A percentile compares a stretch with the other conserved stretches of the same genome.
These are phyloP conservation scores for Monosporascus sp. DNA, from an alignment of 2,329 filamentous ascomycete species.

Conservation along the genomic window DNA sequence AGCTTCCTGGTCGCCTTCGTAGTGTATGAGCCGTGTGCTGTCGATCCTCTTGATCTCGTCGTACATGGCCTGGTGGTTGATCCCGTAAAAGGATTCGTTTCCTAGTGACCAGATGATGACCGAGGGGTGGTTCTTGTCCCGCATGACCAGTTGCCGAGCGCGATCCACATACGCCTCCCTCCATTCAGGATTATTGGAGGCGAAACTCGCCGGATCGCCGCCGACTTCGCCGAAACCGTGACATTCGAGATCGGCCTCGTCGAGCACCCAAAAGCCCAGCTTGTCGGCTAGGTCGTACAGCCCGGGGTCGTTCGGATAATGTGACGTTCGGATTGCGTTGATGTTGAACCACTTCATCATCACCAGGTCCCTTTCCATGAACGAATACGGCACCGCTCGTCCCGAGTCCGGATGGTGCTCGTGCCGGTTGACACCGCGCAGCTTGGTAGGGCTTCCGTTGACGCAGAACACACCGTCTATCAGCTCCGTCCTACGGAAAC, in stretches of 20 bases:
- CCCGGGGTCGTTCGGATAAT: conserved; percentile 57
- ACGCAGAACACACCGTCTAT: conserved; percentile 57
- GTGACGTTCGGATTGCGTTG: conserved; percentile 63
- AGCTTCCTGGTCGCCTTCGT: conserved; percentile 56
- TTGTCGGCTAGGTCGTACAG: conserved; percentile 59
- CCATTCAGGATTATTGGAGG: conserved; percentile 58
- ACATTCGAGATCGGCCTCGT: conserved; percentile 50
- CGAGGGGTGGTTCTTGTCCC: conserved; percentile 55
- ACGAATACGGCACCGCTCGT: conserved; percentile 54
- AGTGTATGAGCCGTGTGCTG: conserved; percentile 54
- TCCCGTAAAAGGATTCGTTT: conserved; percentile 66
- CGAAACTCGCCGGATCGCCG: conserved; percentile 40
- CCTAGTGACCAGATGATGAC: conserved; percentile 68
- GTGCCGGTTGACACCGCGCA: conserved; percentile 66
- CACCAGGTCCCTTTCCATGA: conserved; percentile 55
- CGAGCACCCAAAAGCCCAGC: conserved; percentile 59
- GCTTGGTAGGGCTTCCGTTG: conserved; percentile 58
- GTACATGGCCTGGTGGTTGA: conserved; percentile 64
- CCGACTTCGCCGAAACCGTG: conserved; percentile 43
- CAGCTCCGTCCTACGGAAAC: conserved; percentile 59
- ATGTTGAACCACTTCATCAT: conserved; percentile 66
- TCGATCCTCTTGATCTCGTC: conserved; percentile 55
- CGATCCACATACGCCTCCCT: conserved; percentile 61
- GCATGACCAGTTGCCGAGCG: conserved; percentile 56
- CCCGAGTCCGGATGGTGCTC: conserved; percentile 62